Conservation (phyloP, 495 filamentous ascomycete genomes). For the Aspergillus heteromorphus region DNA sequence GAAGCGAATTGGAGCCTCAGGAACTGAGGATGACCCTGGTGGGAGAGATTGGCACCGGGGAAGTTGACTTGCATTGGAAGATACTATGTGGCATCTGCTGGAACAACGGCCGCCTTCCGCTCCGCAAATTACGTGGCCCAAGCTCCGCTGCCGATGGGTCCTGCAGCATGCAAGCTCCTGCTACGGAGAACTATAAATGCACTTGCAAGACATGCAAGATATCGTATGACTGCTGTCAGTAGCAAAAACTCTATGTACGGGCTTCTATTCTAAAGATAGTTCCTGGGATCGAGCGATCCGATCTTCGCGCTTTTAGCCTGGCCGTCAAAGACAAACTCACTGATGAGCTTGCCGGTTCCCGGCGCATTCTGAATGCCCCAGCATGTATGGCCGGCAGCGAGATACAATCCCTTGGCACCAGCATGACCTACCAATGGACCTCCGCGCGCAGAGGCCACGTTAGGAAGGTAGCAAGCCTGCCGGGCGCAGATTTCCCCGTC, state of each 20-base stretch:
- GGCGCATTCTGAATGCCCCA: slow-evolving; percentile 98
- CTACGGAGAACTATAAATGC: background rate
- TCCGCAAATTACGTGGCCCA: slow-evolving; percentile 38
- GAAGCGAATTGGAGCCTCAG: slow-evolving; percentile 14
- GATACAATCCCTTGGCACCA: slow-evolving; percentile 65
- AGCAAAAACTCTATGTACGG: slow-evolving; percentile 7
- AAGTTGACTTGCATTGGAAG: slow-evolving; percentile 1
- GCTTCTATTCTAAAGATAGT: slow-evolving; percentile 29
- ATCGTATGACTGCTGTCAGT: background rate
- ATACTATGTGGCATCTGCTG: slow-evolving; percentile 20
- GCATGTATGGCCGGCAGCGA: slow-evolving; percentile 91
- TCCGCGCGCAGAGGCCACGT: slow-evolving; percentile 55
- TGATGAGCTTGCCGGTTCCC: slow-evolving; percentile 83
- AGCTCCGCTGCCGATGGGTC: slow-evolving; percentile 20
- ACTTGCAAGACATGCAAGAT: background rate
- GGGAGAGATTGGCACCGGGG: background rate
- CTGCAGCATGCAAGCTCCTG: background rate
- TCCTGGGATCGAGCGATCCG: slow-evolving; percentile 62
- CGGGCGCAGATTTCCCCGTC: slow-evolving; percentile 71
- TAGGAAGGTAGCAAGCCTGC: slow-evolving; percentile 95
- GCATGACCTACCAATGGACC: slow-evolving; percentile 78
- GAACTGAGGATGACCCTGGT: slow-evolving; percentile 6
- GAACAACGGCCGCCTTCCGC: slow-evolving; percentile 22
- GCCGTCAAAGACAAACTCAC: slow-evolving; percentile 80
- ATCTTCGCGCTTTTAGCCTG: slow-evolving; percentile 70